A percentile compares a stretch with the other conserved stretches of the same genome.
phyloP scores from a whole-genome alignment of 1,284 basidiomycete genomes.

The Malassezia caprae region DNA sequence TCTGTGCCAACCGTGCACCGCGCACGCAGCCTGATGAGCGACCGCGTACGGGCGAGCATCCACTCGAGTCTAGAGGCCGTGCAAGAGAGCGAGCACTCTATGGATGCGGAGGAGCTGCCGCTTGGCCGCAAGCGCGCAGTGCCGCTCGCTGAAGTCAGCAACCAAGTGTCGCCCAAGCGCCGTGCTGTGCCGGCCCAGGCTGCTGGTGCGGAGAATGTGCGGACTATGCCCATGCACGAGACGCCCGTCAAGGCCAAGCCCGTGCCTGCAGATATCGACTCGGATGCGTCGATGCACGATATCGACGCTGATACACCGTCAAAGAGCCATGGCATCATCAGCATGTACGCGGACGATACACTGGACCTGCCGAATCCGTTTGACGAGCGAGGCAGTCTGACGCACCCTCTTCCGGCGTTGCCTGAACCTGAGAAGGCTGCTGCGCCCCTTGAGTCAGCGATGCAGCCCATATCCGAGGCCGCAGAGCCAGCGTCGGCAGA shows the following conservation, averaged over 20 bases:
- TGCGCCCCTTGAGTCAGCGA: neutral
- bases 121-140: slow-evolving; percentile 2
- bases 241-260: neutral
- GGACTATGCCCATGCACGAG: neutral
- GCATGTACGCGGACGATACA: slow-evolving; percentile 14
- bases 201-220: neutral
- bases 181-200: neutral
- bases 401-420: neutral
- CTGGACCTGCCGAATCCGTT: slow-evolving; percentile 15
- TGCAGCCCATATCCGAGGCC: neutral
- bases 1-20: slow-evolving; percentile 6
- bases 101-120: neutral
- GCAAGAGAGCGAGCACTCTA: slow-evolving; percentile 1
- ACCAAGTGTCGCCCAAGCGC: slow-evolving; percentile 10
- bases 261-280: neutral
- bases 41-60: slow-evolving; percentile 14
- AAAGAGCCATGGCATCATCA: neutral
- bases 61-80: slow-evolving; percentile 14
- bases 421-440: slow-evolving; percentile 7
- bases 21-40: slow-evolving; percentile 13
- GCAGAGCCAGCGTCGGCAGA: neutral
- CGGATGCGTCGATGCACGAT: neutral
- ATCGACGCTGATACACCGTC: neutral
- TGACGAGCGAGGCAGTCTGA: neutral
- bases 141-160: slow-evolving; percentile 12